These are phyloP conservation scores for Colletotrichum sp. DNA, from an alignment of 2,329 filamentous ascomycete species.

Conservation along the genomic window DNA sequence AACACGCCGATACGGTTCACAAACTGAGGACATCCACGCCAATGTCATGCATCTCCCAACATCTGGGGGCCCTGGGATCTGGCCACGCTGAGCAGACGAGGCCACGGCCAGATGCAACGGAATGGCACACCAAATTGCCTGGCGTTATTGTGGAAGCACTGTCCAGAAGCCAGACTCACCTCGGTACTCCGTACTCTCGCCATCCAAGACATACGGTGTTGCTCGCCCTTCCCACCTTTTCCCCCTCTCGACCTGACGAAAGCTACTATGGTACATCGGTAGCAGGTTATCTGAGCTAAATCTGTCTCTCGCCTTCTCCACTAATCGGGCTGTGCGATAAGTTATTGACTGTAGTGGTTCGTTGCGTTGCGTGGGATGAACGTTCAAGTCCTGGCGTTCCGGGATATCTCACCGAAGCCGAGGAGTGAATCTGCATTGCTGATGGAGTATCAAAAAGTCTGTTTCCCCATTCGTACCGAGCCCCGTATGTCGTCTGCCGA, in stretches of 20 bases:
- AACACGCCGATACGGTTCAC: neutral
- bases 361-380: conserved; percentile 13
- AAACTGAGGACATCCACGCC: neutral
- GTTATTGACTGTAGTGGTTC: conserved; percentile 10
- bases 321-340: conserved; percentile 13
- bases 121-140: neutral
- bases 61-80: neutral
- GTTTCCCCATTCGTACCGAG: conserved; percentile 1
- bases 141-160: neutral
- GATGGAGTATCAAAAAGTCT: neutral
- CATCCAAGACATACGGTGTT: conserved; percentile 12
- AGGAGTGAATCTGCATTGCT: neutral
- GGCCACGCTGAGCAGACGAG: neutral
- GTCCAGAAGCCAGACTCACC: neutral
- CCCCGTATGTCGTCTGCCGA: neutral
- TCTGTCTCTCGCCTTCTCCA: conserved; percentile 5
- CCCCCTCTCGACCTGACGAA: neutral
- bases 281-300: conserved; percentile 11
- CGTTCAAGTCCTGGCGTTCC: neutral
- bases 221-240: conserved; percentile 2
- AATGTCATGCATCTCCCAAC: neutral
- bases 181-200: neutral
- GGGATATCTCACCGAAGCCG: conserved; percentile 1
- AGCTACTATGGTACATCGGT: neutral
- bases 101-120: neutral